Evolutionary conservation across 2,329 filamentous ascomycete species (phyloP), one percentile per base, ranked within the genome.

Genomic region (Pyrenochaeta sp.): DNA sequence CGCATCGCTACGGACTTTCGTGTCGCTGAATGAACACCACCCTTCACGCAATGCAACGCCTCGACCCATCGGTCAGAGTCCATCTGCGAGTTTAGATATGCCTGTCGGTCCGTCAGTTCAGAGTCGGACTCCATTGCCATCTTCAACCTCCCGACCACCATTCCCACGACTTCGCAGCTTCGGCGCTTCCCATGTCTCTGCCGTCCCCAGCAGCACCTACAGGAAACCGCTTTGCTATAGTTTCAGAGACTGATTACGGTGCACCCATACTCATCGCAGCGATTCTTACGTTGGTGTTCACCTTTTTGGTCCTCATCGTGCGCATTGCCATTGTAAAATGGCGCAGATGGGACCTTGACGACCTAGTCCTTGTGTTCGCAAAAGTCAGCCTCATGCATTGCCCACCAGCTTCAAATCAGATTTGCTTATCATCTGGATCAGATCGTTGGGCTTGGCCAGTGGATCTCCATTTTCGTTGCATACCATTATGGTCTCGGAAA

Each of bases 261-360:
- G 39, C 39, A 6, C 23, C 39, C 2, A 42, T 42, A 23, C 27
- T 42, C 20, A 42, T 42, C 39, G 39, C 39, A 30, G 39, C 39
- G 14, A n/a, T 42, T 29, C 23, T 42, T 20, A 42, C 20, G 18
- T 42, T 29, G 12, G 15, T 42, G 10, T 42, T 42, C 39, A 27
- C 39, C 17, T 42, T 30, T 30, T 20, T 42, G n/a, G 39, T 42
- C 21, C 39, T 42, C 20, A 29, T 29, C 20, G 39, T 42, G 20
- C 39, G 39, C 21, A 42, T 42, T 21, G 27, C 39, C 20, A n/a
- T 42, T 42, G 39, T 42, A 12, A 42, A 42, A 42, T 42, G 39
- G 39, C 39, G 27, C 39, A 23, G 39, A 29, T 42, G 39, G 39
- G n/a, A 20, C 39, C 39, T 42, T 15, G 39, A 42, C 12, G 39